Evolutionary conservation across 75 land plant genomes (phyloP), one percentile per base, ranked within the genome.

Genomic region (Pseudotsuga menziesii): DNA sequence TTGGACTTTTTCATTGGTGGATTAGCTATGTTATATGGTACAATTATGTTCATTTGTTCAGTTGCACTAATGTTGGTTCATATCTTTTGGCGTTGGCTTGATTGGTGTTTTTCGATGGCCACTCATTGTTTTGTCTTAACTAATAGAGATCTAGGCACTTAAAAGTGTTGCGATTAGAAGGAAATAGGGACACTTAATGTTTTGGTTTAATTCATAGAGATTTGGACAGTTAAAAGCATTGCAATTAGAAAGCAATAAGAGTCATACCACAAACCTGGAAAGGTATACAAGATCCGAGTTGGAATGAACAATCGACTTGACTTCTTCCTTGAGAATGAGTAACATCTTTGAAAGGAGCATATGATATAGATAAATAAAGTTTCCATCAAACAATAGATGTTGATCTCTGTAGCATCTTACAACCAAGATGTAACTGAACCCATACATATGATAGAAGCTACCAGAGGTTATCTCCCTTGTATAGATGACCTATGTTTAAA

Each of bases 391-490:
- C 16, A 90, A 92, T 39, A 92, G 87, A 72, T 76, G 73, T 69
- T 92, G 59, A 88, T 81, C 12, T 81, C 81, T 61, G 81, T 83
- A 67, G 90, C 86, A 88, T 92, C 94, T 58, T 85, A 81, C 32
- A 88, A 81, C 94, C 94, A 90, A 54, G 82, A 25, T 56, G n/a
- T 92, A 87, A 70, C 79, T 85, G 16, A 90, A 72, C 23, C 82
- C 88, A 84, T 84, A 92, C 74, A 92, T 79, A 71, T 89, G 62
- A 79, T 87, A 88, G 63, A 90, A 82, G 73, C 82, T 79, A 2
- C 94, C 94, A 44, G 89, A 88, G 12, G 94, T 92, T 44, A 91
- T 81, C 83, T 92, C 58, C 92, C 94, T 75, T 85, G 86, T n/a
- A 90, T 20, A 19, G 82, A 85, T 16, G 86, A 79, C 78, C 85